These are phyloP conservation scores for Penicillium verrucosum DNA, from an alignment of 2,329 filamentous ascomycete genomes.

Conservation along the genomic window DNA sequence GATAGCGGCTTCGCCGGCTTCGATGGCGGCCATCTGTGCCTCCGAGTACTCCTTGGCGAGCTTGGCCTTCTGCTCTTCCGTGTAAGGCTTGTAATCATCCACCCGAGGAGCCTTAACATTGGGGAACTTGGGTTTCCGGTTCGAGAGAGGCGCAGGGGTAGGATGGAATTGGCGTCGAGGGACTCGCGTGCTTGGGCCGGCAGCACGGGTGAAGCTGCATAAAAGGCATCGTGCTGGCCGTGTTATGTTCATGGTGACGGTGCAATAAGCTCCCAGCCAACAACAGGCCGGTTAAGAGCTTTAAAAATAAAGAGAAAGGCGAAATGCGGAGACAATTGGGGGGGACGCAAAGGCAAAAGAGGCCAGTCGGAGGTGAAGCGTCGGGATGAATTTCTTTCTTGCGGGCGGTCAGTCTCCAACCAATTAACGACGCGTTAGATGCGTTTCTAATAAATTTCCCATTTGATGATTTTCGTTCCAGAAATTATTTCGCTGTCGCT, in stretches of 20 bases:
- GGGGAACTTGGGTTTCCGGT: conserved; percentile 40
- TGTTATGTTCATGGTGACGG: conserved; percentile 48
- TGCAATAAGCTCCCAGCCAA: conserved; percentile 29
- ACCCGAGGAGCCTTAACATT: conserved; percentile 37
- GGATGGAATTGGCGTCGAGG: conserved; percentile 51
- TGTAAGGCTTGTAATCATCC: conserved; percentile 57
- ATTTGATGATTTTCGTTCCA: conserved; percentile 15
- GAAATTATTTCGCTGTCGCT: conserved; percentile 11
- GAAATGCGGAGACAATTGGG: conserved; percentile 14
- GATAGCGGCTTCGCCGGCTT: conserved; percentile 75
- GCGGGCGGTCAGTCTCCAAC: conserved; percentile 23
- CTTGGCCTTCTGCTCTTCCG: conserved; percentile 59
- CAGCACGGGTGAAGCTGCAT: conserved; percentile 46
- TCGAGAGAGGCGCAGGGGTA: conserved; percentile 38
- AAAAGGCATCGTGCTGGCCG: conserved; percentile 51
- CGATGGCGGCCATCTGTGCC: conserved; percentile 76
- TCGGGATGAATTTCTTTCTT: conserved; percentile 29
- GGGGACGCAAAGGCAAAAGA: conserved; percentile 12
- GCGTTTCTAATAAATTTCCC: conserved; percentile 26
- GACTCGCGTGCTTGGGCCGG: conserved; percentile 38
- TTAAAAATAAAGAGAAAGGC: conserved; percentile 7
- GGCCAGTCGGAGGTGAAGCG: conserved; percentile 14
- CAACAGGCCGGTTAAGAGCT: conserved; percentile 23
- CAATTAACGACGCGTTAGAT: conserved; percentile 23
- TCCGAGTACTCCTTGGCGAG: conserved; percentile 70